Conservation (phyloP, 345 rosid species). For the Clarkia xantiana region DNA sequence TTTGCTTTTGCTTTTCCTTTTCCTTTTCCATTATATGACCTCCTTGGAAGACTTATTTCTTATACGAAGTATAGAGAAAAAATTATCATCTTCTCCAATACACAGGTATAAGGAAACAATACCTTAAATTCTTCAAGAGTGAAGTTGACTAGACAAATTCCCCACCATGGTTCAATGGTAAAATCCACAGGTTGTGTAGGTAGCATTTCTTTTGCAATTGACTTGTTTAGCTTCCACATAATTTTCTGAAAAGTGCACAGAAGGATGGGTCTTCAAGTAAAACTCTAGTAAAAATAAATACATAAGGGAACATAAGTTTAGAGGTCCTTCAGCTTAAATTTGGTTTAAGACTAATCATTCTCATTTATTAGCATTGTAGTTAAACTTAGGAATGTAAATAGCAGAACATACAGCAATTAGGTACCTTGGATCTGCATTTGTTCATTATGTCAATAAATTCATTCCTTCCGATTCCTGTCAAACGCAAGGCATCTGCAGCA, state of each 20-base stretch:
- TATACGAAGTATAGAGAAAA: background rate
- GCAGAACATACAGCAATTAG: background rate
- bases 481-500: conserved; percentile 93
- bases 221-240: conserved; percentile 99
- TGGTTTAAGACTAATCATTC: too few relatives aligned
- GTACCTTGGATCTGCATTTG: conserved; percentile 97
- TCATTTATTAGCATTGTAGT: too few relatives aligned
- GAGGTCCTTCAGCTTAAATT: too few relatives aligned
- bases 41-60: background rate
- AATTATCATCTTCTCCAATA: background rate
- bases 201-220: conserved; percentile 87
- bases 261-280: conserved; percentile 14
- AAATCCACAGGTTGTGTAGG: conserved; percentile 90
- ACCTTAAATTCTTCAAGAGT: conserved; percentile 99
- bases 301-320: too few relatives aligned
- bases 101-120: conserved; percentile 8
- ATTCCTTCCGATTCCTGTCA: conserved; percentile 94
- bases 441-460: conserved; percentile 98
- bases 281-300: conserved; percentile 8
- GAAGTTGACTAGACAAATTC: conserved; percentile 90
- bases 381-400: too few relatives aligned
- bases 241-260: conserved; percentile 57
- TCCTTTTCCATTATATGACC: too few relatives aligned
- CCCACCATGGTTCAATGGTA: conserved; percentile 96
- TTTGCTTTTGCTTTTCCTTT: too few relatives aligned